Evolutionary conservation across 257 asterid species (phyloP), one percentile per base, ranked within the genome.

Genomic region (Avicennia marina): DNA sequence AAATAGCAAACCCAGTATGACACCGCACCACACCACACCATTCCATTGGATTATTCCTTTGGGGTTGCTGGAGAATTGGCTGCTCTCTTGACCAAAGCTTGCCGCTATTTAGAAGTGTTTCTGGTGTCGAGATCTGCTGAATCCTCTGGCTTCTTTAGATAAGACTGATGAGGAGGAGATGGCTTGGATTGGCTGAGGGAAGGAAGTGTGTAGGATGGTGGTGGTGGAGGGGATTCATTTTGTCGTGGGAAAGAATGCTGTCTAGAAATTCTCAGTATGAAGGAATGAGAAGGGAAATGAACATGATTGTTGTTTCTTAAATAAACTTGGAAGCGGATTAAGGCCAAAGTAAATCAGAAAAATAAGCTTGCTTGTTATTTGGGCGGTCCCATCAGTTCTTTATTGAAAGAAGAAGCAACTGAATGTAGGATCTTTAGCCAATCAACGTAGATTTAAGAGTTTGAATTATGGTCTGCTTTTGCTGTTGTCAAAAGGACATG

Each of bases 11-110:
- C 96, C 84, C 4, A 81, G 16, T 66, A 82, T 60, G 42, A 94
- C 94, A 10, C 68, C 60, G 25, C 57, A 74, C 98, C 98, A 90
- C 45, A 85, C 61, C n/a, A n/a, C n/a, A n/a, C n/a, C n/a, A n/a
- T n/a, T n/a, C n/a, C 4, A 75, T 11, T 0, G 88, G 91, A 47
- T 81, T 87, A 7, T 96, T 90, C 49, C 69, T 47, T 47, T 71
- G 63, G 12, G 79, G 83, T 33, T 47, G 50, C 31, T 62, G 64
- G 51, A 83, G 85, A 49, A 80, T 80, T 2, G 83, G 78, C 18
- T 75, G 63, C 19, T 87, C n/a, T n/a, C n/a, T 78, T 53, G 79
- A 12, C 69, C 64, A 61, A 8, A 47, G 67, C 72, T 59, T 68
- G 74, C 47, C 41, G 64, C 60, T 63, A 16, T 9, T 17, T 12